Conservation (phyloP, 73 alveolate species). For the Uronychia setigera region DNA sequence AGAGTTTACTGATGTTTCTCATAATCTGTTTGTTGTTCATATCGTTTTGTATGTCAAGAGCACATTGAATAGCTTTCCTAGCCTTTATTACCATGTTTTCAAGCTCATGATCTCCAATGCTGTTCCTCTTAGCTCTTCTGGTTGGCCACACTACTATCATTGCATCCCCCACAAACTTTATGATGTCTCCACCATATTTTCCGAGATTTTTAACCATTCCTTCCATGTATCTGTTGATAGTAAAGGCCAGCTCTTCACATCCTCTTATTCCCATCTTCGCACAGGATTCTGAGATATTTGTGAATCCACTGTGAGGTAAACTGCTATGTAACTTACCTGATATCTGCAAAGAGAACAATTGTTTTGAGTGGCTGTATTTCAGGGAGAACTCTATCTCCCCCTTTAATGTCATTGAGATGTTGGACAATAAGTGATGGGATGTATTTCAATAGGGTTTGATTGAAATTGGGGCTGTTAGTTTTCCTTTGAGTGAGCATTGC, state of each 20-base stretch:
- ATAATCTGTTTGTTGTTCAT: constrained; percentile 86
- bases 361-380: constrained; percentile 73
- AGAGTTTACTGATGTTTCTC: constrained; percentile 69
- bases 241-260: constrained; percentile 91
- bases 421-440: constrained; percentile 51
- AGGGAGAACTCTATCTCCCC: constrained; percentile 43
- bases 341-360: constrained; percentile 84
- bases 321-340: constrained; percentile 23
- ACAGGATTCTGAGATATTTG: constrained; percentile 87
- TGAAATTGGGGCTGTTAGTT: too few relatives aligned
- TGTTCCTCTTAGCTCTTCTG: not conserved
- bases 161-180: constrained; percentile 98
- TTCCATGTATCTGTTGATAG: constrained; percentile 95
- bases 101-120: constrained; percentile 28
- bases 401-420: constrained; percentile 39
- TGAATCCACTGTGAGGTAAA: constrained; percentile 66
- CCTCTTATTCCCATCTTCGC: constrained; percentile 94
- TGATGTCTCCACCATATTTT: constrained; percentile 96
- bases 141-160: constrained; percentile 98
- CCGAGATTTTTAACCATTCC: constrained; percentile 88
- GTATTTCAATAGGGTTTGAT: constrained; percentile 18
- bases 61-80: constrained; percentile 90
- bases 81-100: not conserved
- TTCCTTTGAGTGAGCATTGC: too few relatives aligned
- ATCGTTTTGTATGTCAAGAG: constrained; percentile 86